Conservation (phyloP, 495 filamentous ascomycete species). For the Astrothelium macrocarpum region DNA sequence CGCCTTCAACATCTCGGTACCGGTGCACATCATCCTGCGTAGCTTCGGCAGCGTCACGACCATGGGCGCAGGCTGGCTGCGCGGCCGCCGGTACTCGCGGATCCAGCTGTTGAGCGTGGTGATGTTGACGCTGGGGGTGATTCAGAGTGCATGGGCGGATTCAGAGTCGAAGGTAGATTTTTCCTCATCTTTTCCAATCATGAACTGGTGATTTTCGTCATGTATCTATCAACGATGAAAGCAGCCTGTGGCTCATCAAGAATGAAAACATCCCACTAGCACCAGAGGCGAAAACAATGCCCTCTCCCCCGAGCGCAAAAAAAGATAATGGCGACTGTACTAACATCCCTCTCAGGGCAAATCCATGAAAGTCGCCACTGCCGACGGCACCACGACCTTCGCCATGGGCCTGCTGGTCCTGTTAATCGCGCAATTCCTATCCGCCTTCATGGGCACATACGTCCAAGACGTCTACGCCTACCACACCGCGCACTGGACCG, state of each 20-base stretch:
- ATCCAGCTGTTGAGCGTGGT: slow-evolving; percentile 71
- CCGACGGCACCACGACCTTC: slow-evolving; percentile 38
- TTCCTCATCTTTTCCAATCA: not conserved
- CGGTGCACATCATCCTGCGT: slow-evolving; percentile 91
- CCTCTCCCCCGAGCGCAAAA: too few species aligned
- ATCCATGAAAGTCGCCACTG: slow-evolving; percentile 19
- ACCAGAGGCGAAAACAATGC: too few species aligned
- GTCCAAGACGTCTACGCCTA: slow-evolving; percentile 77
- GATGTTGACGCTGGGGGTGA: slow-evolving; percentile 75
- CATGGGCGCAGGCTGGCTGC: slow-evolving; percentile 75
- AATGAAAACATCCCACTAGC: not conserved
- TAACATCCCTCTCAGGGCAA: slow-evolving; percentile 29
- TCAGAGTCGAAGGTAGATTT: slow-evolving; percentile 60
- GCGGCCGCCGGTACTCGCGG: slow-evolving; percentile 69
- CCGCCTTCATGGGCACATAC: slow-evolving; percentile 90
- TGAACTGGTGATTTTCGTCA: too few species aligned
- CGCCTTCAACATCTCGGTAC: slow-evolving; percentile 91
- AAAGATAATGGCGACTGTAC: too few species aligned
- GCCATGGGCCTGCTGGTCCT: slow-evolving; percentile 74
- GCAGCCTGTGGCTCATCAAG: too few species aligned
- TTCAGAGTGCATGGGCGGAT: slow-evolving; percentile 80
- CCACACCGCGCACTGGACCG: slow-evolving; percentile 86
- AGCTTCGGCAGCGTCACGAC: slow-evolving; percentile 93
- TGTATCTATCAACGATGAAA: too few species aligned
- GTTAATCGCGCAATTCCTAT: slow-evolving; percentile 78